phyloP scores from a whole-genome alignment of 768 basidiomycete species.

The Suillus lakei region DNA sequence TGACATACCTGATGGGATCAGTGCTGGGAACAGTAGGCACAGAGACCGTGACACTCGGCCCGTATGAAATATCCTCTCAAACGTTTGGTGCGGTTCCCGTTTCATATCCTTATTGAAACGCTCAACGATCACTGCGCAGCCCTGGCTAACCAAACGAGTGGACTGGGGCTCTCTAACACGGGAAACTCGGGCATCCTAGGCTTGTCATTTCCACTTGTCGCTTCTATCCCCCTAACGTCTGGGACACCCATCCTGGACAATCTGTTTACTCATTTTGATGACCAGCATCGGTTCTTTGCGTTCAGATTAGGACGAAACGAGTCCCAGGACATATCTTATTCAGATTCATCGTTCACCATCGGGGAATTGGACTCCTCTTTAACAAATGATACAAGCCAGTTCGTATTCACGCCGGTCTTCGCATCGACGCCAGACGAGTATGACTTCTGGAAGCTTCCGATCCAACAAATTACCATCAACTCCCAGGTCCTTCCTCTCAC shows the following conservation, averaged over 20 bases:
- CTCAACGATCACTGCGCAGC: conserved; percentile 35
- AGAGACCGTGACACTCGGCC: conserved; percentile 52
- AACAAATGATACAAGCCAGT: conserved; percentile 34
- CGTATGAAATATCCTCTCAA: conserved; percentile 50
- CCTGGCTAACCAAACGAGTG: conserved; percentile 46
- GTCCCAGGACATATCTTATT: conserved; percentile 20
- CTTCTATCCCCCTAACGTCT: conserved; percentile 48
- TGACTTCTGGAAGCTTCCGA: conserved; percentile 65
- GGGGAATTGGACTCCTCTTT: conserved; percentile 49
- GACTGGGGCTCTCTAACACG: conserved; percentile 47
- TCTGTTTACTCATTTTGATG: conserved; percentile 46
- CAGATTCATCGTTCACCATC: conserved; percentile 54
- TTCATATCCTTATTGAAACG: not conserved
- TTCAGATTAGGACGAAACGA: conserved; percentile 49
- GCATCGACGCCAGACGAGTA: conserved; percentile 38
- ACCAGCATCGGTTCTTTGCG: conserved; percentile 51
- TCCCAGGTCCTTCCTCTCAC: conserved; percentile 45
- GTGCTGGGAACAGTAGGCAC: conserved; percentile 52
- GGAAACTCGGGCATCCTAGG: conserved; percentile 62
- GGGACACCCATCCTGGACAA: conserved; percentile 55
- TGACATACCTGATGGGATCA: conserved; percentile 54
- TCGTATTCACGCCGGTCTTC: conserved; percentile 47
- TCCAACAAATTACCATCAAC: conserved; percentile 50
- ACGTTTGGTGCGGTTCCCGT: conserved; percentile 44
- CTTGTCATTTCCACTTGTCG: conserved; percentile 52